These are phyloP conservation scores for Apiotrichum brassicae DNA, from an alignment of 1,284 basidiomycete genomes.

Conservation along the genomic window DNA sequence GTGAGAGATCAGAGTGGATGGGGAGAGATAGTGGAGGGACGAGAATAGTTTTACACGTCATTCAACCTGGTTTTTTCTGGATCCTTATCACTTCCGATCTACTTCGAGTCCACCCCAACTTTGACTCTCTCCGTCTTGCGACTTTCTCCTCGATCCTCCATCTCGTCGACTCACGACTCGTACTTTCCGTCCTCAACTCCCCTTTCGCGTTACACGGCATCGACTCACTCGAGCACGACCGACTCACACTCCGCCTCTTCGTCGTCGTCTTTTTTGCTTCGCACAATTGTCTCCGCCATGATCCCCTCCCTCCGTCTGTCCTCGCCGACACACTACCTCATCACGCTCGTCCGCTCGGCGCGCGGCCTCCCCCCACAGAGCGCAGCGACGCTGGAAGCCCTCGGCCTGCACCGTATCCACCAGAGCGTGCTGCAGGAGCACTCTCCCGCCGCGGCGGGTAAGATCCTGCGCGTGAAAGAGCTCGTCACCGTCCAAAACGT, in stretches of 20 bases:
- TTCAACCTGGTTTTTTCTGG: not conserved
- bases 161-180: too few species aligned
- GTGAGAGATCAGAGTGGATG: not conserved
- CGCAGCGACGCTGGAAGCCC: slow-evolving; percentile 44
- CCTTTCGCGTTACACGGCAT: too few species aligned
- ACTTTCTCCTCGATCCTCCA: too few species aligned
- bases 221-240: too few species aligned
- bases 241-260: too few species aligned
- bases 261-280: too few species aligned
- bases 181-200: too few species aligned
- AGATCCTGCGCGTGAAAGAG: slow-evolving; percentile 52
- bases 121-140: too few species aligned
- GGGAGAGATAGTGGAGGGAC: not conserved
- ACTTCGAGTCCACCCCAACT: too few species aligned
- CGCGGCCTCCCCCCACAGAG: slow-evolving; percentile 49
- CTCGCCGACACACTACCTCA: slow-evolving; percentile 46
- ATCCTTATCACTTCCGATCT: too few species aligned
- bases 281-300: slow-evolving; percentile 7
- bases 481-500: slow-evolving; percentile 52
- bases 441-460: slow-evolving; percentile 44
- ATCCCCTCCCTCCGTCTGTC: slow-evolving; percentile 8
- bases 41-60: slow-evolving; percentile 2
- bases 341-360: slow-evolving; percentile 50
- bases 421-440: slow-evolving; percentile 49
- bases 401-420: slow-evolving; percentile 49